phyloP scores from a whole-genome alignment of 2,329 filamentous ascomycete genomes.

The Beauveria sp. region DNA sequence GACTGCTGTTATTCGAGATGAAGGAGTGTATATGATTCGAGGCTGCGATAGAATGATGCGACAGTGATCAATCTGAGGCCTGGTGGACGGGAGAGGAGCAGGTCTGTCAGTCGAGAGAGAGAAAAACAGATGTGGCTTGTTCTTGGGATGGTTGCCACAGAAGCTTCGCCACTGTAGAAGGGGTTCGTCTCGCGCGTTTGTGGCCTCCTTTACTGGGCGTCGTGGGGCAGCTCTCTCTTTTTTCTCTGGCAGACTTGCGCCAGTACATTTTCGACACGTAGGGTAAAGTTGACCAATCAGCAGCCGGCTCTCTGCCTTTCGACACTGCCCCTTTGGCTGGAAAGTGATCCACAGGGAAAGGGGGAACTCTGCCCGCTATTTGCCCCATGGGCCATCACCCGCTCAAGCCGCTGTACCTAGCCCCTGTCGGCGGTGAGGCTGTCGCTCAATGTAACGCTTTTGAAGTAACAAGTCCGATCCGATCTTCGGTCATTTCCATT shows the following conservation, averaged over 20 bases:
- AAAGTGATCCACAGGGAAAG: not conserved
- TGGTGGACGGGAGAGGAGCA: not conserved
- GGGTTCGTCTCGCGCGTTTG: conserved; percentile 9
- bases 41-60: not conserved
- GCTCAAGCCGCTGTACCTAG: no score
- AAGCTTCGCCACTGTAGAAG: conserved; percentile 5
- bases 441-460: no score
- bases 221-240: not conserved
- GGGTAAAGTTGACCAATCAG: conserved; percentile 1
- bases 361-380: no score
- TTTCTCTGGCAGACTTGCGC: not conserved
- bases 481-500: no score
- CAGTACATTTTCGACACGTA: conserved; percentile 9
- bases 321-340: not conserved
- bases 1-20: conserved; percentile 14
- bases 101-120: not conserved
- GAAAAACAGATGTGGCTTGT: conserved; percentile 6
- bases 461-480: no score
- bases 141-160: conserved; percentile 10
- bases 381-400: no score
- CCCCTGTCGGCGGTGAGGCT: no score
- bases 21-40: not conserved
- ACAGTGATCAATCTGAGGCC: not conserved
- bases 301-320: not conserved
- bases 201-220: conserved; percentile 7